Conservation (phyloP, 208 protist genomes). For the Acanthamoeba triangularis region DNA sequence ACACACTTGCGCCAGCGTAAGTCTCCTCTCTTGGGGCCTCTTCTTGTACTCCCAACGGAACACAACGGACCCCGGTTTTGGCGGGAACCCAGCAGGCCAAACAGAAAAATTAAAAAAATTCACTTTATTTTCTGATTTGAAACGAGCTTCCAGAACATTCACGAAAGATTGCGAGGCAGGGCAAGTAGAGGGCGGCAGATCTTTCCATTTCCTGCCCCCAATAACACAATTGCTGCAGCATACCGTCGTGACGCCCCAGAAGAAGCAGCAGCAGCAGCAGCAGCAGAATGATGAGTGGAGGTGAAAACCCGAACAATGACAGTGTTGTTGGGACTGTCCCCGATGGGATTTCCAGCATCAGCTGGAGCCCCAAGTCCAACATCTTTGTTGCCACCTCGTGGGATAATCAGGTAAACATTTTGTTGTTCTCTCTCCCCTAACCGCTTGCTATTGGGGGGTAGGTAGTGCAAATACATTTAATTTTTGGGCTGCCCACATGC, state of each 20-base stretch:
- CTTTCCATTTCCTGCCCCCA: no score
- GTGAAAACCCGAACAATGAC: conserved; percentile 78
- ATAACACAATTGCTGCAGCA: no score
- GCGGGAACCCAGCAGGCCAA: background rate
- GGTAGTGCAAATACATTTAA: background rate
- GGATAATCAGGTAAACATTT: conserved; percentile 76
- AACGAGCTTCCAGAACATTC: background rate
- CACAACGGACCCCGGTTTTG: background rate
- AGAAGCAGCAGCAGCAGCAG: no score
- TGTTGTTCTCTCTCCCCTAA: no score
- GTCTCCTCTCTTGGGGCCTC: no score
- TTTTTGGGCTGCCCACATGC: background rate
- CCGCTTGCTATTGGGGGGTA: no score
- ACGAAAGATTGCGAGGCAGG: no score
- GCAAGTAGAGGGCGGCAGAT: no score
- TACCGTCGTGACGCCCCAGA: no score
- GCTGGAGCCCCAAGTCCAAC: conserved; percentile 79
- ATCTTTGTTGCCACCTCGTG: conserved; percentile 84
- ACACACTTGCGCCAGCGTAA: no score
- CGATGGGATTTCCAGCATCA: conserved; percentile 85
- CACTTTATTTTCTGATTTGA: background rate
- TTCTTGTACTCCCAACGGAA: no score
- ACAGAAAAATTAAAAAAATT: background rate
- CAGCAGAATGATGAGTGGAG: background rate
- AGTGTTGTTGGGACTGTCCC: conserved; percentile 66